phyloP scores from a whole-genome alignment of 2,329 filamentous ascomycete genomes.

The Aschersonia sp. region DNA sequence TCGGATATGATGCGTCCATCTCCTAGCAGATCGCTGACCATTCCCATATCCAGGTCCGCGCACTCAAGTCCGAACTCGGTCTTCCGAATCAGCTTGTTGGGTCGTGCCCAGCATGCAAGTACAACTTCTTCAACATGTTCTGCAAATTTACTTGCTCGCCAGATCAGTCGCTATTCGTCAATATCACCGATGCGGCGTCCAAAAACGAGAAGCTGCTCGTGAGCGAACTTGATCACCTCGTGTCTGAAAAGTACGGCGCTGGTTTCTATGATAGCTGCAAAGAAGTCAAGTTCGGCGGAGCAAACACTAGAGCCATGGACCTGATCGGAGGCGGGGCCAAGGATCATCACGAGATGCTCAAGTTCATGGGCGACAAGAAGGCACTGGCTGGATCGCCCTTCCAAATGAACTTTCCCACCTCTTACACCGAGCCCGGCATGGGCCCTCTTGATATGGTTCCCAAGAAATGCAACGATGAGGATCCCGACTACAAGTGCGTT shows the following conservation, averaged over 20 bases:
- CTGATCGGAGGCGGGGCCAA: conserved; percentile 92
- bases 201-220: conserved; percentile 52
- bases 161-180: conserved; percentile 89
- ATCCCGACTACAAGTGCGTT: conserved; percentile 75
- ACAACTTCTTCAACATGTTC: conserved; percentile 97
- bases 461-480: conserved; percentile 81
- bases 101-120: conserved; percentile 90
- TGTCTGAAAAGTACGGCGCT: conserved; percentile 69
- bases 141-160: conserved; percentile 98
- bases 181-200: conserved; percentile 62
- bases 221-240: conserved; percentile 78
- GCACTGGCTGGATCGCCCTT: conserved; percentile 76
- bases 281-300: conserved; percentile 94
- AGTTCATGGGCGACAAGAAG: conserved; percentile 88
- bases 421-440: conserved; percentile 56
- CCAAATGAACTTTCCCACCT: conserved; percentile 81
- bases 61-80: conserved; percentile 71
- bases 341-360: conserved; percentile 74
- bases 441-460: conserved; percentile 53
- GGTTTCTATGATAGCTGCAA: conserved; percentile 97
- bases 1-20: too few species aligned
- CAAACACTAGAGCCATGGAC: conserved; percentile 86
- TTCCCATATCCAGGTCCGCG: conserved; percentile 43
- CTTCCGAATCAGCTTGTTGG: conserved; percentile 81
- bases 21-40: too few species aligned